A percentile compares a stretch with the other conserved stretches of the same genome.
Evolutionary conservation across 176 grass and related monocot genomes (phyloP).

Genomic region (Aegilops bicornis): DNA sequence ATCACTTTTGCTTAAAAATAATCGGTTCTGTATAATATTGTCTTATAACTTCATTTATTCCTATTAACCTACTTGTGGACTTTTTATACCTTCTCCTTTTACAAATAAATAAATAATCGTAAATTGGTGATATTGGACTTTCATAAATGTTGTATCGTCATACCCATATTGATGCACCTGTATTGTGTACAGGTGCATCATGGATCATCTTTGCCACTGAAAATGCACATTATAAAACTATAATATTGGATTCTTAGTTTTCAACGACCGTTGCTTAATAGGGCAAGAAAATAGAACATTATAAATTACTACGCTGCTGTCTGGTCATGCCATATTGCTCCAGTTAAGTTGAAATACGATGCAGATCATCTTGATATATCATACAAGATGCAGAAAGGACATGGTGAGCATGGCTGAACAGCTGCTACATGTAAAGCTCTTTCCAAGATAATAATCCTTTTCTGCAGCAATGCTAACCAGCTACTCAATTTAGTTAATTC

Average conservation of each 20-base stretch:
- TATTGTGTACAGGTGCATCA: background rate
- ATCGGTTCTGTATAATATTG: background rate
- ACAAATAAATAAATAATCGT: background rate
- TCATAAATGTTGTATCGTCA: background rate
- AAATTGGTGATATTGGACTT: background rate
- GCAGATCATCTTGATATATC: background rate
- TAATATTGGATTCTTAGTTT: background rate
- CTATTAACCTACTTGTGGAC: background rate
- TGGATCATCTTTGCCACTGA: background rate
- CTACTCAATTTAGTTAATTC: background rate
- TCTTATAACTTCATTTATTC: background rate
- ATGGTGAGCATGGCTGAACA: background rate
- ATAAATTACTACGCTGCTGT: background rate
- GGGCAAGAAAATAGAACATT: background rate
- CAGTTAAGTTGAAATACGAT: background rate
- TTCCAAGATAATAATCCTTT: constrained; percentile 4
- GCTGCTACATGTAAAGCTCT: background rate
- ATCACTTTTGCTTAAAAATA: background rate
- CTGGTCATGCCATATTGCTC: background rate
- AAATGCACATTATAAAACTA: background rate
- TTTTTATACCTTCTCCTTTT: background rate
- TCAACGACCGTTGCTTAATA: background rate
- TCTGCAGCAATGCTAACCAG: background rate
- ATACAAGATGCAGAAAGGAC: background rate
- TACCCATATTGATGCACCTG: background rate